Conservation (phyloP, 345 rosid genomes). For the Populus deltoides region DNA sequence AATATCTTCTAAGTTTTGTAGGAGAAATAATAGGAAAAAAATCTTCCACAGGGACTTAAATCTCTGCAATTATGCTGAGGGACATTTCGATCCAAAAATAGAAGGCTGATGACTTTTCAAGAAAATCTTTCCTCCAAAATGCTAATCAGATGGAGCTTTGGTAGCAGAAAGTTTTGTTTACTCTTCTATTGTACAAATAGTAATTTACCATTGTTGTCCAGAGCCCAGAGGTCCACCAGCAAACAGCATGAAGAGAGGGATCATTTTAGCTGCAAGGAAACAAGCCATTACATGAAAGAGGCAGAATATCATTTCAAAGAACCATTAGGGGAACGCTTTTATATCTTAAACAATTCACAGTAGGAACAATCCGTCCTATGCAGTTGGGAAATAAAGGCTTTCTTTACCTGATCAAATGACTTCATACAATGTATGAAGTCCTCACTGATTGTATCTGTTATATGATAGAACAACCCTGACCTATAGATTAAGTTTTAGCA, state of each 20-base stretch:
- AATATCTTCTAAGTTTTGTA: too few relatives aligned
- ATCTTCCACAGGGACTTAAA: too few relatives aligned
- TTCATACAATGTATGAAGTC: neutral
- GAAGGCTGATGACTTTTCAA: neutral
- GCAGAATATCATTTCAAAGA: too few relatives aligned
- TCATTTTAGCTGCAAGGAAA: constrained; percentile 75
- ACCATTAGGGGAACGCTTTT: too few relatives aligned
- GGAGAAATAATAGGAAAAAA: too few relatives aligned
- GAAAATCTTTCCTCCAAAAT: neutral
- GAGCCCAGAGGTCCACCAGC: constrained; percentile 97
- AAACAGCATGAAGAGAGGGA: constrained; percentile 88
- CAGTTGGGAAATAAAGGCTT: neutral
- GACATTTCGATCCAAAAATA: neutral
- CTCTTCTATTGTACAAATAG: too few relatives aligned
- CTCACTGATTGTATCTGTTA: neutral
- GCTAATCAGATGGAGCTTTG: too few relatives aligned
- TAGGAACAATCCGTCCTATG: neutral
- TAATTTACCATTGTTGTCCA: constrained; percentile 76
- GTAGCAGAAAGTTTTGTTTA: neutral
- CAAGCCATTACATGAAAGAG: neutral
- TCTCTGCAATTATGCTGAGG: neutral
- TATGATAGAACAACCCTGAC: neutral
- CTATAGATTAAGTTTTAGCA: neutral
- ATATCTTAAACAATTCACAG: neutral
- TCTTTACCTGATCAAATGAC: neutral